Percentiles rank a stretch among this genome's conserved stretches.
Evolutionary conservation across 129 eudicot species (phyloP).

Genomic region (Saposhnikovia divaricata): DNA sequence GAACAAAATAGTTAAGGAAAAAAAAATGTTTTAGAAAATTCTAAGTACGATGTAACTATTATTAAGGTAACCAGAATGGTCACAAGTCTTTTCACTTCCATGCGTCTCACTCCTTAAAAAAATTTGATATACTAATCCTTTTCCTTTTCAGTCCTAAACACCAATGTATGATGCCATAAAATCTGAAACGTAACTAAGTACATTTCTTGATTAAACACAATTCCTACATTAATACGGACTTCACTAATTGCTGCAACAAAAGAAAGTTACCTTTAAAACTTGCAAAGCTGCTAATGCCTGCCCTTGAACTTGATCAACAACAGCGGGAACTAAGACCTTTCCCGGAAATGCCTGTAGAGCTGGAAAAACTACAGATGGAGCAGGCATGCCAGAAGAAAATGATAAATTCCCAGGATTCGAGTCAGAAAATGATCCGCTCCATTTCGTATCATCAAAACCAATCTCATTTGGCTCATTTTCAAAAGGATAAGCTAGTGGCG

Average conservation of each 20-base stretch:
- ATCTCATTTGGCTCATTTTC: conserved; percentile 29
- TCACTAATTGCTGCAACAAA: neutral
- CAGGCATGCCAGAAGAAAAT: conserved; percentile 70
- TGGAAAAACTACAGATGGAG: conserved; percentile 82
- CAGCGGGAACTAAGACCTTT: conserved; percentile 87
- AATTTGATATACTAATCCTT: neutral
- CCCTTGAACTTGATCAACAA: conserved; percentile 78
- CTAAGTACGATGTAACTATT: neutral
- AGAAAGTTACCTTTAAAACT: conserved; percentile 63
- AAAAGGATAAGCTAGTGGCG: conserved; percentile 32
- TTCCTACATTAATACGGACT: neutral
- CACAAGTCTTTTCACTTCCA: neutral
- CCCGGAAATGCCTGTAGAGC: conserved; percentile 63
- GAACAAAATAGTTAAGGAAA: too few species aligned
- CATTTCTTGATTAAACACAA: neutral
- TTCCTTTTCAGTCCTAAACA: neutral
- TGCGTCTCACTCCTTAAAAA: neutral
- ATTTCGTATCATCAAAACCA: conserved; percentile 24
- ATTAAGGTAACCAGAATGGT: too few species aligned
- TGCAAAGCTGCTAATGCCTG: conserved; percentile 93
- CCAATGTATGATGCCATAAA: neutral
- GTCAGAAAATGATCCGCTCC: conserved; percentile 31
- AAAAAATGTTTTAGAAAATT: too few species aligned
- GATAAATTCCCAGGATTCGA: conserved; percentile 40
- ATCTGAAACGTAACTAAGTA: neutral